Conservation (phyloP, 1,139 yeast species). For the Wickerhamomyces sp. region DNA sequence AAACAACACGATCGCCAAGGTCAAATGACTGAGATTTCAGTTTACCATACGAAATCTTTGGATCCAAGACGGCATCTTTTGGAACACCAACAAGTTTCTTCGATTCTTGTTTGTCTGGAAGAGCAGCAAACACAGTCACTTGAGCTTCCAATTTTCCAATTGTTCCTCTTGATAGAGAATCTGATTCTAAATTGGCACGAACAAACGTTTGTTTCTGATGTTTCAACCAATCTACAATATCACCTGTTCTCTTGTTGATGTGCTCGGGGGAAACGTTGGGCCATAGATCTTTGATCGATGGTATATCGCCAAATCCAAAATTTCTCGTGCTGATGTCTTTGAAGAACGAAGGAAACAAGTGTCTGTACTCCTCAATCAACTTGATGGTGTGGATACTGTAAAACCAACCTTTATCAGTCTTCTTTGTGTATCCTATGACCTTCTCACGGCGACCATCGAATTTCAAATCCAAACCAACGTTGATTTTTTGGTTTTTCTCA, state of each 20-base stretch:
- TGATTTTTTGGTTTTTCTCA: slow-evolving; percentile 47
- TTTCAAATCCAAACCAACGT: slow-evolving; percentile 82
- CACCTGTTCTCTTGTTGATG: slow-evolving; percentile 38
- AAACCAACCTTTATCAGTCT: slow-evolving; percentile 72
- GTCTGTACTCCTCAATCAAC: slow-evolving; percentile 56
- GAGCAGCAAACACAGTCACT: slow-evolving; percentile 43
- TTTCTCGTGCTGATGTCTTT: slow-evolving; percentile 26
- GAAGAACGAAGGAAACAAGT: slow-evolving; percentile 59
- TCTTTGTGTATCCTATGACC: slow-evolving; percentile 82
- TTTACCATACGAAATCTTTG: slow-evolving; percentile 65
- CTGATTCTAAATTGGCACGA: slow-evolving; percentile 72
- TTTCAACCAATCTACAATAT: slow-evolving; percentile 54
- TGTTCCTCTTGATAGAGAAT: slow-evolving; percentile 65
- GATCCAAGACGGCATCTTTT: slow-evolving; percentile 74
- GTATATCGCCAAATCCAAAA: slow-evolving; percentile 31
- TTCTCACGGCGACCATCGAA: slow-evolving; percentile 75
- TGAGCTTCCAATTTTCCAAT: slow-evolving; percentile 64
- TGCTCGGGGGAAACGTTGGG: slow-evolving; percentile 31
- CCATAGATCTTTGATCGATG: slow-evolving; percentile 36
- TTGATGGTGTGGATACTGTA: slow-evolving; percentile 72
- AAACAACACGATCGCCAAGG: slow-evolving; percentile 86
- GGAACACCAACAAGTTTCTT: slow-evolving; percentile 81
- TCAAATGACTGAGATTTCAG: slow-evolving; percentile 72
- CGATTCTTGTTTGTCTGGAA: slow-evolving; percentile 38
- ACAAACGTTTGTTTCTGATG: slow-evolving; percentile 49